Evolutionary conservation across 345 rosid genomes (phyloP), one percentile per base, ranked within the genome.

Genomic region (Theobroma cacao): DNA sequence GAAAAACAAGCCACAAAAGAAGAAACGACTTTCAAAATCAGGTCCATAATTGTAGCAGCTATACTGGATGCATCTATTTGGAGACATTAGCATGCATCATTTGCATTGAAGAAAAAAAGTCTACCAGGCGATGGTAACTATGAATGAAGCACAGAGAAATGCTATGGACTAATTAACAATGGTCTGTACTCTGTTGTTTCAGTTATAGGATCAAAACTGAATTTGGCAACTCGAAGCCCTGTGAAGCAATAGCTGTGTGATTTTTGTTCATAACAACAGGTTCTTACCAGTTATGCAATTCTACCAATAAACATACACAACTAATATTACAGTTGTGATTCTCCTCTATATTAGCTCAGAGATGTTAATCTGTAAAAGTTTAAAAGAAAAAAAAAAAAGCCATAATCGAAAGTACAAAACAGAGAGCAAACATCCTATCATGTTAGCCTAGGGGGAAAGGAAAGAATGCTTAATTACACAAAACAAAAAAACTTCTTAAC

Each of bases 11-110:
- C 9, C 45, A 41, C 45, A 41, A 41, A 41, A 41, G 45, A 41
- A 41, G 45, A 9, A 41, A 7, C 8, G 8, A 47, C 74, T 69
- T 69, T 17, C 24, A 47, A 28, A 69, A 47, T 47, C 74, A 30
- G 17, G 9, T 69, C 74, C 40, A 45, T 20, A 9, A 30, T 70
- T 47, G 26, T 36, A 28, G 55, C 56, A 69, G 1, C 22, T 7
- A 58, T 47, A 28, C 20, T 4, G 18, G 26, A 30, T 18, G 58
- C 38, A 45, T 69, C 36, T 28, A 56, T 28, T 7, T 10, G 7
- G 45, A 43, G 52, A 38, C 72, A 67, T 41, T 15, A 45, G 55
- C 36, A 15, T 68, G 73, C 74, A 71, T 71, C 74, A 70, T 48
- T 48, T 70, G 59, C 40, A 70, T 30, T 70, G 15, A 47, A 1